Evolutionary conservation across 2,329 filamentous ascomycete genomes (phyloP), one percentile per base, ranked within the genome.

Genomic region (Lachnellula cervina): DNA sequence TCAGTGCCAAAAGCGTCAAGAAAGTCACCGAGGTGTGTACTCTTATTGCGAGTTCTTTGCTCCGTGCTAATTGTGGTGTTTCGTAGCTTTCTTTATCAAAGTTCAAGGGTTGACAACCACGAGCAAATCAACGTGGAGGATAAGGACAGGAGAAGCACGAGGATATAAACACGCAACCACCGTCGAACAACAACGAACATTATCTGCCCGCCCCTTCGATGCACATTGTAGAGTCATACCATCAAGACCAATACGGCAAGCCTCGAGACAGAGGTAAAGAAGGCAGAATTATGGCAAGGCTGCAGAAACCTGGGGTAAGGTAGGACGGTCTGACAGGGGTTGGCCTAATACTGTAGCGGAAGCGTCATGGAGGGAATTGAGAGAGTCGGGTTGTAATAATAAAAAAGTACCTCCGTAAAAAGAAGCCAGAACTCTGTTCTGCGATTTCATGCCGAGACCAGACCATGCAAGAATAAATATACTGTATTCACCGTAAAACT

Each of bases 1-100:
- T 95, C 55, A 87, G 86, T n/a, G 85, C 87, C 2, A 84, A 84
- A 66, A 88, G 86, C 59, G 81, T 96, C 49, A 84, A 84, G 70
- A 92, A 88, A 69, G 89, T 89, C 47, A 88, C 89, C 2, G 83
- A 87, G 71, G 88, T 90, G 74, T 58, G 82, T 72, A 23, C 28
- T 11, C 11, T 16, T 19, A 16, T 6, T 50, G 23, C 8, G 21
- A 19, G 13, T 35, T 16, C 19, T 49, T 49, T 9, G 14, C 6
- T 45, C 25, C 19, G 21, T 49, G 44, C 37, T 52, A n/a, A 46
- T 23, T 25, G n/a, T 21, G 51, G 7, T 40, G 38, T 40, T 11
- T 21, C 47, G 38, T 49, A 68, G 67, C 48, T 60, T 21, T 62
- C 65, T 7, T 58, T 69, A 4, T 50, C 60, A n/a, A 68, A 65